A percentile compares a stretch with the other conserved stretches of the same genome.
Evolutionary conservation across 2,329 filamentous ascomycete genomes (phyloP).

Genomic region (Trichophyton equinum): DNA sequence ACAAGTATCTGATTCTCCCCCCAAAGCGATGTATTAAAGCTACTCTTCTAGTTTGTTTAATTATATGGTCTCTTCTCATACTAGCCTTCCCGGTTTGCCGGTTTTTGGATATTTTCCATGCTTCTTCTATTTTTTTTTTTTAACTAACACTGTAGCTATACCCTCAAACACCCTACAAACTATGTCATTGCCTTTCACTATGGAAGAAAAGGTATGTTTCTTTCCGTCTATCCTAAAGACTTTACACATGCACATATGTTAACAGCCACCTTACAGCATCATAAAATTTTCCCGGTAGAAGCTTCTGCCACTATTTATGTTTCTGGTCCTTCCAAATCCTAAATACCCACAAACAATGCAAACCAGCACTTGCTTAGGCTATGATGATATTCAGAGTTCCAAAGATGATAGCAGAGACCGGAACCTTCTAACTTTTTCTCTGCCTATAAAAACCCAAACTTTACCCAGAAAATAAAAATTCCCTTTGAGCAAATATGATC

Average conservation of each 20-base stretch:
- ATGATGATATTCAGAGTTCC: not conserved
- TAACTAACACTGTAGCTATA: not conserved
- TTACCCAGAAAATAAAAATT: not conserved
- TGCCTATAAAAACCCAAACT: not conserved
- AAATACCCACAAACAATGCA: too few relatives aligned
- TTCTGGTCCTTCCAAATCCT: too few relatives aligned
- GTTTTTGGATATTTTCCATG: too few relatives aligned
- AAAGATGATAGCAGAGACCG: not conserved
- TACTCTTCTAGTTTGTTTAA: conserved; percentile 5
- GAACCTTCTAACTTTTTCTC: not conserved
- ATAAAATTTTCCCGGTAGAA: not conserved
- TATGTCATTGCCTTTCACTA: not conserved
- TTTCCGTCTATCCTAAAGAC: not conserved
- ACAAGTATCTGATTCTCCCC: conserved; percentile 4
- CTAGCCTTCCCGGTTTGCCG: not conserved
- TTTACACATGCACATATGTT: not conserved
- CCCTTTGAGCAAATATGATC: not conserved
- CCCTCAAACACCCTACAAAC: not conserved
- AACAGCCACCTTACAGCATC: not conserved
- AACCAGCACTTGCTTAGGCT: too few relatives aligned
- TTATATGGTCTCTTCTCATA: conserved; percentile 2
- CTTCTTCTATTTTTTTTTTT: too few relatives aligned
- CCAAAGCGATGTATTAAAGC: conserved; percentile 6
- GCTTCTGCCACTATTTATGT: too few relatives aligned
- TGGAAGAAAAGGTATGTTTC: not conserved